Percentiles rank a stretch among this genome's conserved stretches.
phyloP scores from a whole-genome alignment of 345 rosid species.

The Eucalyptus polyanthemos region DNA sequence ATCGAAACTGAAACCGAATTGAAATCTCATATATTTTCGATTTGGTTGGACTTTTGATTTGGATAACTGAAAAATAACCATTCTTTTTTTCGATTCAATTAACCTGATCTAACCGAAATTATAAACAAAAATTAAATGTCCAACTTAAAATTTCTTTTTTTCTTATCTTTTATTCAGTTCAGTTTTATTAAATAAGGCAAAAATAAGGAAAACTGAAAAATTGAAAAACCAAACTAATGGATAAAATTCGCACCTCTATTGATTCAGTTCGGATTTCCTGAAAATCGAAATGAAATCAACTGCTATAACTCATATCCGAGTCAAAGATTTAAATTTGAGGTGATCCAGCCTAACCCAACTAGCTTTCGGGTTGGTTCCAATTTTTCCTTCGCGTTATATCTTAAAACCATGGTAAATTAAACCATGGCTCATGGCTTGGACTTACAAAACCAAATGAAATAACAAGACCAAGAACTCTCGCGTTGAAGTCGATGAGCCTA shows the following conservation, averaged over 20 bases:
- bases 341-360: rapidly evolving
- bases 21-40: too few relatives aligned
- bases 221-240: rapidly evolving
- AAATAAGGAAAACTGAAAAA: rapidly evolving
- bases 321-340: neutral
- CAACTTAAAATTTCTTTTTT: too few relatives aligned
- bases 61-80: too few relatives aligned
- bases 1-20: too few relatives aligned
- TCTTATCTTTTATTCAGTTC: too few relatives aligned
- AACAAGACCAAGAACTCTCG: neutral
- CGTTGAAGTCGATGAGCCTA: neutral
- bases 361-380: rapidly evolving
- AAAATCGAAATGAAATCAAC: rapidly evolving
- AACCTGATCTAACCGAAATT: rapidly evolving
- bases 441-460: neutral
- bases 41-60: too few relatives aligned
- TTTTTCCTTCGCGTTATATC: rapidly evolving
- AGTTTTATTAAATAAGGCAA: rapidly evolving
- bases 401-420: rapidly evolving
- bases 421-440: neutral
- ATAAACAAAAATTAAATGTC: too few relatives aligned
- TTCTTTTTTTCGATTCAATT: too few relatives aligned
- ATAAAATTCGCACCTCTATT: rapidly evolving
- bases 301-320: rapidly evolving
- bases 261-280: rapidly evolving